phyloP scores from a whole-genome alignment of 176 grass and related monocot genomes.

The Carex myosuroides region DNA sequence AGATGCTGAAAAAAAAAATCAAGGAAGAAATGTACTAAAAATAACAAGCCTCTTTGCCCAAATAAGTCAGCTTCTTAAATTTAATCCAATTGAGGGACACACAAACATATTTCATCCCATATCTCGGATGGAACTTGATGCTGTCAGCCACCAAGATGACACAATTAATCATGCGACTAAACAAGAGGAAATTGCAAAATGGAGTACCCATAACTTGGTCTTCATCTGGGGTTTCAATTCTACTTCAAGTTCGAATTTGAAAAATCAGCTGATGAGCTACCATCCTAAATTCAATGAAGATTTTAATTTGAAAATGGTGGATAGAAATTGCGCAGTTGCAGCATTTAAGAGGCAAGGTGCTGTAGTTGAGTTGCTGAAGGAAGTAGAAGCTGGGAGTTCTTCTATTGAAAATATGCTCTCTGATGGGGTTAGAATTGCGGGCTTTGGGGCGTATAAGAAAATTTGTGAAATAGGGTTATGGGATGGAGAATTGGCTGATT shows the following conservation, averaged over 20 bases:
- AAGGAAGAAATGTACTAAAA: constrained; percentile 63
- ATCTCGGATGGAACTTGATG: constrained; percentile 38
- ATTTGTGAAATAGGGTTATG: constrained; percentile 70
- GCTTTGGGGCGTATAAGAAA: constrained; percentile 64
- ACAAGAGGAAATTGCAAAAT: constrained; percentile 22
- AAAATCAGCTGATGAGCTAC: constrained; percentile 32
- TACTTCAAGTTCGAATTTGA: constrained; percentile 44
- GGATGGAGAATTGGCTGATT: constrained; percentile 66
- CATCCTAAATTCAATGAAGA: constrained; percentile 50
- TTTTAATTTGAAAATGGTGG: constrained; percentile 64
- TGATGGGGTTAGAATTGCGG: constrained; percentile 61
- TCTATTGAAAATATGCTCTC: constrained; percentile 40
- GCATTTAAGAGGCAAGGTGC: constrained; percentile 42
- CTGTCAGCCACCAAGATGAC: constrained; percentile 20
- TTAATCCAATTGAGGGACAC: constrained; percentile 55
- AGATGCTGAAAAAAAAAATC: constrained; percentile 32
- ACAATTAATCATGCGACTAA: background rate
- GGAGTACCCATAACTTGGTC: constrained; percentile 42
- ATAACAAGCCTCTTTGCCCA: constrained; percentile 77
- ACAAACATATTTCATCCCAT: constrained; percentile 61
- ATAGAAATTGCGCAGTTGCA: constrained; percentile 61
- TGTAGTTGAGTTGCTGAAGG: constrained; percentile 42
- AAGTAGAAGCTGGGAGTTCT: constrained; percentile 40
- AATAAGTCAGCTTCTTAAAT: constrained; percentile 48
- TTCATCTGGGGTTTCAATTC: constrained; percentile 68